These are phyloP conservation scores for Microstegium vimineum DNA, from an alignment of 176 grass and related monocot species.

Conservation along the genomic window DNA sequence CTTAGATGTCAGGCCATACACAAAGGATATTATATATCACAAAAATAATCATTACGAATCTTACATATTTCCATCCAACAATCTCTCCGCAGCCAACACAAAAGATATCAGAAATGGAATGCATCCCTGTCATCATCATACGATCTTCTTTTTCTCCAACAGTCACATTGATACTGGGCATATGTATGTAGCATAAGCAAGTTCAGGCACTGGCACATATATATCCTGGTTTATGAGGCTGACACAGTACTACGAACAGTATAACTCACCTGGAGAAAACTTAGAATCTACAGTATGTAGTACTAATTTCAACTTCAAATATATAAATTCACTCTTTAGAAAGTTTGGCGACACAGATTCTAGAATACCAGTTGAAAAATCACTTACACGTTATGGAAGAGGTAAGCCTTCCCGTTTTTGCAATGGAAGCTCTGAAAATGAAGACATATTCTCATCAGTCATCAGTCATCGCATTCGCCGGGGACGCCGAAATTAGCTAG, in stretches of 20 bases:
- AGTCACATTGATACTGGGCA: slow-evolving; percentile 71
- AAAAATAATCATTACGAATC: slow-evolving; percentile 16
- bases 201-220: not conserved
- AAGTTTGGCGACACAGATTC: too few species aligned
- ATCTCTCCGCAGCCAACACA: slow-evolving; percentile 76
- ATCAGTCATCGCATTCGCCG: not conserved
- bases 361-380: too few species aligned
- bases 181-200: slow-evolving; percentile 2
- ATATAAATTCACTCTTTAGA: too few species aligned
- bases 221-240: not conserved
- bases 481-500: not conserved
- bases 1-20: not conserved
- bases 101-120: slow-evolving; percentile 77
- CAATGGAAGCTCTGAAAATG: not conserved
- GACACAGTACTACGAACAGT: not conserved
- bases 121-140: slow-evolving; percentile 72
- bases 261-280: not conserved
- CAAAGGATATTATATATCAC: not conserved
- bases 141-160: slow-evolving; percentile 71
- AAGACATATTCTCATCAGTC: not conserved
- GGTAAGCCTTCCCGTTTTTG: not conserved
- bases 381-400: slow-evolving; percentile 20
- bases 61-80: slow-evolving; percentile 99
- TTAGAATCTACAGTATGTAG: not conserved
- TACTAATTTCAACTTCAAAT: not conserved